Base-by-base conservation (phyloP, 176 grass and related monocot genomes). In the Alloteropsis semialata region DNA sequence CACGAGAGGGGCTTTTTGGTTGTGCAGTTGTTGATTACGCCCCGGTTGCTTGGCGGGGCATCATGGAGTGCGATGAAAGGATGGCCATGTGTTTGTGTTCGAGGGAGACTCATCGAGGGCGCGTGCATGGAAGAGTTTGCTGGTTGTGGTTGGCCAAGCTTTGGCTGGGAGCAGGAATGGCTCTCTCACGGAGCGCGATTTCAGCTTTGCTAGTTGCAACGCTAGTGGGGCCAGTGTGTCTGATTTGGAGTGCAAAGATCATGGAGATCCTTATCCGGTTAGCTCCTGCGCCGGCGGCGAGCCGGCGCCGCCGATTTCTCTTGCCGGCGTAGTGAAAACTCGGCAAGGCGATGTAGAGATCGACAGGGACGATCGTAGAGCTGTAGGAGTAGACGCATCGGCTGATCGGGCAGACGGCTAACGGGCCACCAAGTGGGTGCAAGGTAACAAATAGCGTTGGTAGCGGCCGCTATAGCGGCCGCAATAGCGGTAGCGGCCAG, bases 11-110 rank as follows among this genome's bases (percentile, higher is more conserved):
- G 24, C 65, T 44, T 64, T 77, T 65, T 55, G 45, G 67, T 18
- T 63, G 36, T 18, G 69, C 32, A 19, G 69, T n/a, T 32, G 34
- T 38, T 87, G 48, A 75, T 72, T 63, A 79, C 76, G n/a, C n/a
- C n/a, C n/a, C 45, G 61, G 61, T 84, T 84, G 82, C 49, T 45
- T 78, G 56, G n/a, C 12, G 32, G 14, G 22, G 44, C 72, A 49
- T 77, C 72, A 49, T 77, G 73, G 61, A n/a, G 67, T 74, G 57
- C 29, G 79, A 50, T 34, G 46, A 65, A 70, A 78, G 86, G 38
- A 48, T 57, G 44, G 13, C 27, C 80, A 74, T 80, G 72, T 78
- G 34, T 64, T 44, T 63, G 79, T 82, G 41, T 18, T 70, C 67
- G 67, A 28, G n/a, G 66, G 24, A 49, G 16, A 24, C 28, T 49